A percentile compares a stretch with the other conserved stretches of the same genome.
Conservation (phyloP, 192 early-diverging fungal genomes). For the Backusella macrospora region DNA sequence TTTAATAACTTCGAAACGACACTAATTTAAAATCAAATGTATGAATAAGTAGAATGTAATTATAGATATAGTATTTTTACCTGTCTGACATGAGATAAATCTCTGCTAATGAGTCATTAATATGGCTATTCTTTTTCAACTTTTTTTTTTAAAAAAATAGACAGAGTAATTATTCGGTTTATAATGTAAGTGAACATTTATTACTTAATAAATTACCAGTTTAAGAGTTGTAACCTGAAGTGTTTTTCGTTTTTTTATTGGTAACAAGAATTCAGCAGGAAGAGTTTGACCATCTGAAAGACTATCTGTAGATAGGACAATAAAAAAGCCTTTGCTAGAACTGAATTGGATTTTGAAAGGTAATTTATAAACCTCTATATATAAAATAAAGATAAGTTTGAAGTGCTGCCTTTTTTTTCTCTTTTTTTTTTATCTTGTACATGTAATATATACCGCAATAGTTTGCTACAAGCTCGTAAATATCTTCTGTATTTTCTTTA, state of each 20-base stretch:
- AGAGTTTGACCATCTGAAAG: conserved; percentile 44
- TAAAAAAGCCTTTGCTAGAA: conserved; percentile 61
- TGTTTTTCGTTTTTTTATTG: conserved; percentile 62
- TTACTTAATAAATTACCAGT: conserved; percentile 51
- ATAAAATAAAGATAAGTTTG: neutral
- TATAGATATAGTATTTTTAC: conserved; percentile 41
- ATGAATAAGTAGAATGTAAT: neutral
- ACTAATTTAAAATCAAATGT: neutral
- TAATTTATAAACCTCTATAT: conserved; percentile 54
- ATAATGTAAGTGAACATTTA: neutral
- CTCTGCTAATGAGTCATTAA: conserved; percentile 81
- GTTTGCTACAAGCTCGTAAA: conserved; percentile 60
- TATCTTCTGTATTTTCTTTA: conserved; percentile 73
- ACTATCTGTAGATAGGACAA: conserved; percentile 48
- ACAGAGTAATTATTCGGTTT: neutral
- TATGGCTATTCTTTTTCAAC: conserved; percentile 79
- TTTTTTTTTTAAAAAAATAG: conserved; percentile 25
- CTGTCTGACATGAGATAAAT: conserved; percentile 82
- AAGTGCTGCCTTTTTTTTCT: neutral
- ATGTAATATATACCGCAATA: conserved; percentile 43
- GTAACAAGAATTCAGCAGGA: conserved; percentile 76
- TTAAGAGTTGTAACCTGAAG: conserved; percentile 77
- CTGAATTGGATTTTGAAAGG: conserved; percentile 72
- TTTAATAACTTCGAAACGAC: conserved; percentile 17
- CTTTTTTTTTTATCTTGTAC: neutral